These are phyloP conservation scores for Lentinula edodes DNA, from an alignment of 768 basidiomycete species.

Conservation along the genomic window DNA sequence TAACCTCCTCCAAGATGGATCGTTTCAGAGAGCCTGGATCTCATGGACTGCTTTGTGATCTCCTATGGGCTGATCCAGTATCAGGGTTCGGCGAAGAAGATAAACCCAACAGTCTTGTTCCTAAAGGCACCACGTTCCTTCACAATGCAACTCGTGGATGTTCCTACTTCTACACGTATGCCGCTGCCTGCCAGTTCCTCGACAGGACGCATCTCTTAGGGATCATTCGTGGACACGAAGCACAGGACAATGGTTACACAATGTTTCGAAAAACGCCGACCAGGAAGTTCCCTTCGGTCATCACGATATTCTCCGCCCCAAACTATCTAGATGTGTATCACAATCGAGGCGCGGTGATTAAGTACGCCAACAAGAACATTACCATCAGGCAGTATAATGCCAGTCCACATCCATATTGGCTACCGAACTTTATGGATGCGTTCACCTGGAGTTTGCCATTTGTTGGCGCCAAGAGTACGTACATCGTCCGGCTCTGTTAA, in stretches of 20 bases:
- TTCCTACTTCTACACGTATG: conserved; percentile 56
- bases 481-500: conserved; percentile 15
- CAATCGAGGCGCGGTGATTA: conserved; percentile 95
- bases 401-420: conserved; percentile 85
- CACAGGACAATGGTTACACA: conserved; percentile 91
- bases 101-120: conserved; percentile 42
- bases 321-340: conserved; percentile 96
- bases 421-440: conserved; percentile 97
- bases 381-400: conserved; percentile 87
- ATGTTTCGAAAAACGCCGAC: conserved; percentile 96
- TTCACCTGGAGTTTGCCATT: conserved; percentile 99
- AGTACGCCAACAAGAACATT: conserved; percentile 95
- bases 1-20: conserved; percentile 55
- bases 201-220: conserved; percentile 89
- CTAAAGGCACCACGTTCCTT: conserved; percentile 39
- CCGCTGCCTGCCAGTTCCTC: conserved; percentile 88
- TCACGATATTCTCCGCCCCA: conserved; percentile 97
- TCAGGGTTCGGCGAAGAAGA: conserved; percentile 83
- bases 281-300: conserved; percentile 93
- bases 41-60: conserved; percentile 85
- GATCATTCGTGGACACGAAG: conserved; percentile 94
- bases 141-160: conserved; percentile 10
- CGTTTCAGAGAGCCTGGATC: conserved; percentile 94
- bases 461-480: conserved; percentile 92
- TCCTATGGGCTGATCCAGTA: conserved; percentile 95